A percentile compares a stretch with the other conserved stretches of the same genome.
phyloP scores from a whole-genome alignment of 2,329 filamentous ascomycete genomes.

The Juglanconis sp. region DNA sequence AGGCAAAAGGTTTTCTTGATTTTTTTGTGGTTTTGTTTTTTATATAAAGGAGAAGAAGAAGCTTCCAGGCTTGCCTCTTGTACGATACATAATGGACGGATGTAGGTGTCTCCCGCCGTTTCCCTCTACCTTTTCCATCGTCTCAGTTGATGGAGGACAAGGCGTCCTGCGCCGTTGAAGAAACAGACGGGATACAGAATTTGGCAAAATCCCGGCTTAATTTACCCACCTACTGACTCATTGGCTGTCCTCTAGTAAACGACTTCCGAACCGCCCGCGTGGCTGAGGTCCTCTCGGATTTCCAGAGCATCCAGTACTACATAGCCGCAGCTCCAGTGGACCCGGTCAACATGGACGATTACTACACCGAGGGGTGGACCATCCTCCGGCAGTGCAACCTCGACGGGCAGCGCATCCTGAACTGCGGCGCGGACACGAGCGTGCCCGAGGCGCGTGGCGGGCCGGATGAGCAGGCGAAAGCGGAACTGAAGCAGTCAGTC shows the following conservation, averaged over 20 bases:
- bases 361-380: conserved; percentile 62
- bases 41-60: neutral
- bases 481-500: conserved; percentile 60
- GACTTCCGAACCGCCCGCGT: conserved; percentile 57
- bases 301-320: conserved; percentile 59
- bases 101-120: conserved; percentile 13
- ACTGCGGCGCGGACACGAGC: conserved; percentile 59
- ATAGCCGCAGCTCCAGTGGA: conserved; percentile 56
- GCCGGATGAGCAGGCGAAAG: conserved; percentile 57
- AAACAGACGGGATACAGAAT: neutral
- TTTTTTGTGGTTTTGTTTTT: too few relatives aligned
- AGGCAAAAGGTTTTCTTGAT: neutral
- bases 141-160: neutral
- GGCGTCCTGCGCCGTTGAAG: neutral
- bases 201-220: neutral
- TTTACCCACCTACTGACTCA: neutral
- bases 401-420: conserved; percentile 63
- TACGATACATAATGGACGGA: conserved; percentile 16
- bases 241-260: conserved; percentile 46
- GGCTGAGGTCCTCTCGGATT: conserved; percentile 60
- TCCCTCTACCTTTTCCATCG: too few relatives aligned
- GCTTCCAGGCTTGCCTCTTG: neutral
- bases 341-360: conserved; percentile 54
- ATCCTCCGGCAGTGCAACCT: conserved; percentile 59
- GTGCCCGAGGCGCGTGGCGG: conserved; percentile 53